These are phyloP conservation scores for Phialophora tarda DNA, from an alignment of 2,329 filamentous ascomycete species.

Conservation along the genomic window DNA sequence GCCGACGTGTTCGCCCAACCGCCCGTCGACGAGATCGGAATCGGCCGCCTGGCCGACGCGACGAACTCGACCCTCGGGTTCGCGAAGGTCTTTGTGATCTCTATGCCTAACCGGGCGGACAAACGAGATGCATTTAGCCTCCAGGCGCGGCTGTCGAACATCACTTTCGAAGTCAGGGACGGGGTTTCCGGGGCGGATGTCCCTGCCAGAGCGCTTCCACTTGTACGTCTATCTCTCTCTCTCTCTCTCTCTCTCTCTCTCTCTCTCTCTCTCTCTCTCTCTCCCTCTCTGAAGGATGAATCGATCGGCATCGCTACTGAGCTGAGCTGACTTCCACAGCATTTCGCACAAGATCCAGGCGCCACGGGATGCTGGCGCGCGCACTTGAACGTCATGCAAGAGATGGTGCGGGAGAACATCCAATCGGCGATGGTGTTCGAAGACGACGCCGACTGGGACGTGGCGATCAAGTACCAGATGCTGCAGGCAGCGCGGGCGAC, in stretches of 20 bases:
- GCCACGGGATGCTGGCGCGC: slow-evolving; percentile 46
- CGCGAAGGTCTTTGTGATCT: slow-evolving; percentile 54
- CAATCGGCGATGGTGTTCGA: slow-evolving; percentile 60
- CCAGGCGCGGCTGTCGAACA: slow-evolving; percentile 48
- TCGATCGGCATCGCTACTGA: not conserved
- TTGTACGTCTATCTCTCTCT: slow-evolving; percentile 17
- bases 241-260: not conserved
- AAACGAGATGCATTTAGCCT: slow-evolving; percentile 57
- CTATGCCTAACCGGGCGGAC: slow-evolving; percentile 55
- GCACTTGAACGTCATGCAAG: slow-evolving; percentile 48
- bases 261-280: not conserved
- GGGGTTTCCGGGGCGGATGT: slow-evolving; percentile 33
- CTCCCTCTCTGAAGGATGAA: not conserved
- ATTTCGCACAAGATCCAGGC: slow-evolving; percentile 27
- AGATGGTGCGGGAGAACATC: slow-evolving; percentile 54
- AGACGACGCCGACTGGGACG: slow-evolving; percentile 65
- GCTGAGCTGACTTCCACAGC: slow-evolving; percentile 12
- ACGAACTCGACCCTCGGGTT: slow-evolving; percentile 36
- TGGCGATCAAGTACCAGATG: slow-evolving; percentile 58
- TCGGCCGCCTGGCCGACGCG: slow-evolving; percentile 4
- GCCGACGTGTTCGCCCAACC: not conserved
- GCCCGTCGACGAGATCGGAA: not conserved
- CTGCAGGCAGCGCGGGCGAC: slow-evolving; percentile 45
- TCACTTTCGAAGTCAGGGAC: slow-evolving; percentile 30
- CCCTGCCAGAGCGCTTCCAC: slow-evolving; percentile 33